Evolutionary conservation across 371 early-diverging fungal genomes (phyloP), one percentile per base, ranked within the genome.

Genomic region (Mortierella sp.): DNA sequence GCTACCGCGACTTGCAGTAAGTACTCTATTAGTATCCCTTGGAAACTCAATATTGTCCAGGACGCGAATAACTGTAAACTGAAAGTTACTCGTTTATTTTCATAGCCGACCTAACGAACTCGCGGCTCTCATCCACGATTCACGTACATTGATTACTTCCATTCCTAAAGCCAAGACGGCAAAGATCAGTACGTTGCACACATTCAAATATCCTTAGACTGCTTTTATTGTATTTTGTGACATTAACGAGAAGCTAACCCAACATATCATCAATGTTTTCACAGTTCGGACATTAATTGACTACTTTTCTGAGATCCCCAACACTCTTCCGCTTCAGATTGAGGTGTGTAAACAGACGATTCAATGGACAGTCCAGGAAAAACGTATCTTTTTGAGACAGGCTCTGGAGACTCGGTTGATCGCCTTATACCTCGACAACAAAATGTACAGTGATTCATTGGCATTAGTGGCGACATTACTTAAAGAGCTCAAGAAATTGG

Each of bases 101-200:
- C 58, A 45, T 85, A 96, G 95, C 62, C 87, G 93, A 53, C 88
- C 95, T 34, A 83, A 91, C 19, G 93, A 94, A 62, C 90, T 98
- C 47, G 93, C 96, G 1, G 84, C 77, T 4, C 88, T 97, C 72
- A 92, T 97, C 69, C 92, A 93, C 63, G 89, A 90, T n/a, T 95
- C 96, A 26, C 92, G 91, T 62, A 78, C 88, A 3, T 89, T 95
- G 82, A 93, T 97, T 78, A 85, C 90, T 29, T 85, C 93, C n/a
- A 93, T 97, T 59, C 92, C 98, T 32, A 96, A 96, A 83, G 99
- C 99, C 54, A 98, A 98, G 88, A 94, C 97, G 2, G 95, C 99
- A 26, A 98, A 96, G 88, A 89, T 98, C 66, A 92, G 96, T 94
- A 88, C 66, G 83, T 84, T 40, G 37, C 47, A 13, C 53, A 13